Percentiles rank a stretch among this genome's conserved stretches.
Conservation (phyloP, 495 filamentous ascomycete genomes). For the Pseudoneurospora amorphoporcata region DNA sequence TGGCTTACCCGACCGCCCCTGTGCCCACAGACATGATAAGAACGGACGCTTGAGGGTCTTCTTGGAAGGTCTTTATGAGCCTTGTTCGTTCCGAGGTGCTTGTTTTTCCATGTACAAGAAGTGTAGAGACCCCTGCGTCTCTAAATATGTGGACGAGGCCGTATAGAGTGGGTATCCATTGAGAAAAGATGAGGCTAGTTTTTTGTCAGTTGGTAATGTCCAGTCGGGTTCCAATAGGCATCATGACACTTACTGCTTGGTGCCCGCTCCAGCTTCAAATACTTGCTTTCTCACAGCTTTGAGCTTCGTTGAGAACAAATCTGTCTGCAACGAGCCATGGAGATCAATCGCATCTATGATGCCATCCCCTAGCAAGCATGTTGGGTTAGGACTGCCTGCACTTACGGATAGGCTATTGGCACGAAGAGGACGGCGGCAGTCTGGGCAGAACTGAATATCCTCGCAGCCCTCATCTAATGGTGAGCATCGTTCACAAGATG, state of each 20-base stretch:
- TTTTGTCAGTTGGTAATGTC: no score
- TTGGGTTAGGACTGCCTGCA: no score
- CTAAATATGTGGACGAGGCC: constrained; percentile 20
- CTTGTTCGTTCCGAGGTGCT: constrained; percentile 25
- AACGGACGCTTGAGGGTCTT: constrained; percentile 12
- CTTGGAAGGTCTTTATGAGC: neutral
- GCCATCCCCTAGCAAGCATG: no score
- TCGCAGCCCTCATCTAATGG: neutral
- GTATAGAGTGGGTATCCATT: constrained; percentile 38
- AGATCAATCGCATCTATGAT: no score
- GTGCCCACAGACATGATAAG: constrained; percentile 46
- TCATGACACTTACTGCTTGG: constrained; percentile 4
- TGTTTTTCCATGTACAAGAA: constrained; percentile 15
- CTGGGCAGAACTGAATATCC: neutral
- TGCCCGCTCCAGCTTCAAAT: neutral
- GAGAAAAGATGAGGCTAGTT: constrained; percentile 42
- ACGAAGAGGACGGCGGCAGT: neutral
- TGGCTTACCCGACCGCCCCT: constrained; percentile 38
- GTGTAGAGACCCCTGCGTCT: constrained; percentile 17
- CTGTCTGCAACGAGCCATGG: no score
- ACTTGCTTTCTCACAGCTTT: constrained; percentile 2
- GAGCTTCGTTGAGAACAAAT: constrained; percentile 5
- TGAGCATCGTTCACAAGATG: neutral
- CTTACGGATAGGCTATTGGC: no score
- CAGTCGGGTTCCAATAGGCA: constrained; percentile 1